Conservation (phyloP, 2,329 filamentous ascomycete genomes). For the Fusarium armeniacum region DNA sequence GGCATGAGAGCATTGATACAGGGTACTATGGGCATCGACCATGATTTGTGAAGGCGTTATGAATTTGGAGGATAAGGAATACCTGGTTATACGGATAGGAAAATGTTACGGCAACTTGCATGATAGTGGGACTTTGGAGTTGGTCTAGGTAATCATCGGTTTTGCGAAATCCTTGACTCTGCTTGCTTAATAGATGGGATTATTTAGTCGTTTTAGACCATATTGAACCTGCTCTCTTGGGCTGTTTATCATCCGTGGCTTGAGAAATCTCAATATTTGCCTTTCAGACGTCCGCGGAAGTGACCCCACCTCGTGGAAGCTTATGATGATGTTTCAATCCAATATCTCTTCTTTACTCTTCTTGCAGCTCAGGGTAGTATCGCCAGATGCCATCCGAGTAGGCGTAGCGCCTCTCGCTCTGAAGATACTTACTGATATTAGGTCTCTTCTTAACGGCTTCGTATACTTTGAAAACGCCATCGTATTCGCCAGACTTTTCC, state of each 20-base stretch:
- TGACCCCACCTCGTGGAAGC: background rate
- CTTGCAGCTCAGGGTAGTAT: constrained; percentile 80
- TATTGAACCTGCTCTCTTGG: background rate
- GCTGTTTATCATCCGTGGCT: background rate
- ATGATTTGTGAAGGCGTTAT: constrained; percentile 13
- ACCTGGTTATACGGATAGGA: constrained; percentile 1
- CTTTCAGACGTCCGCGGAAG: background rate
- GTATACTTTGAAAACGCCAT: constrained; percentile 74
- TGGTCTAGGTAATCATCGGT: background rate
- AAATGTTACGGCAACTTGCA: constrained; percentile 2
- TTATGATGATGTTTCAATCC: background rate
- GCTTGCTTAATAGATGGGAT: background rate
- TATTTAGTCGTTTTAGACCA: background rate
- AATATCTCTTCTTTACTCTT: constrained; percentile 43
- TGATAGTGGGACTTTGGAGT: background rate
- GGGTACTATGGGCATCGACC: constrained; percentile 39
- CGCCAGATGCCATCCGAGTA: constrained; percentile 78
- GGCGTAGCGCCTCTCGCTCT: constrained; percentile 71
- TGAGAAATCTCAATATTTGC: background rate
- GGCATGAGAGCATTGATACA: constrained; percentile 41
- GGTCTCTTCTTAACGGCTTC: constrained; percentile 72
- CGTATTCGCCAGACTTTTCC: constrained; percentile 69
- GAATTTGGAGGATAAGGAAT: background rate
- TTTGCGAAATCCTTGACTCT: background rate
- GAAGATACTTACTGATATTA: constrained; percentile 77